Base-by-base conservation (phyloP, 495 filamentous ascomycete genomes). In the Xeromyces bisporus region DNA sequence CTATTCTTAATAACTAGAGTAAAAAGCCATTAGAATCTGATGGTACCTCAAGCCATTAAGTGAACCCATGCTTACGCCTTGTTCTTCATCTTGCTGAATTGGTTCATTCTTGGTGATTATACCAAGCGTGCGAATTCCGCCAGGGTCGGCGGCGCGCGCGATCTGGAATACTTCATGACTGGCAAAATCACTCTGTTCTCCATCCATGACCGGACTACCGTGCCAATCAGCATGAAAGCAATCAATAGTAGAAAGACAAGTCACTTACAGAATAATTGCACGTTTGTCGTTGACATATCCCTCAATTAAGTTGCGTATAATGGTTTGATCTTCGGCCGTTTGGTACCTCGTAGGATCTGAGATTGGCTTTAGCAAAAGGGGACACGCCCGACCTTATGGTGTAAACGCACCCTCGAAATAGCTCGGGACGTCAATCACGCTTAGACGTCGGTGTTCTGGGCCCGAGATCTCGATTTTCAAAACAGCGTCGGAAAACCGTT, bases 341-440 rank as follows among this genome's bases (percentile, higher is more conserved):
- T 60, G 48, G 11, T 46, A 51, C 9, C 38, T 46, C 2, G 49
- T 59, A 1, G 48, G 28, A 14, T 46, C 44, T 32, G 9, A 21
- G 5, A 4, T 9, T 21, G 4, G 20, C 9, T 9, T 21, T 21
- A 21, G 20, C 20, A 21, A 21, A 21, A 9, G 4, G 20, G 9
- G 9, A 21, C 9, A 21, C 4, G 20, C 4, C 35, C 9, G n/a
- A 18, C 9, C 15, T 23, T 29, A 7, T 10, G 26, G 8, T 15
- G 31, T 29, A 18, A 24, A 41, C 35, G 37, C 41, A 53, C 55
- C 62, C 18, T 55, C 46, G 35, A 70, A 64, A 8, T 70, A 43
- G 0, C 68, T 67, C 3, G 68, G 67, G 18, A 73, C 52, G 37
- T 71, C 67, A 26, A 71, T 50, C 18, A 71, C 49, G 28, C 53